Evolutionary conservation across 108 stramenopile genomes (phyloP), one percentile per base, ranked within the genome.

Genomic region (Poteriospumella lacustris): DNA sequence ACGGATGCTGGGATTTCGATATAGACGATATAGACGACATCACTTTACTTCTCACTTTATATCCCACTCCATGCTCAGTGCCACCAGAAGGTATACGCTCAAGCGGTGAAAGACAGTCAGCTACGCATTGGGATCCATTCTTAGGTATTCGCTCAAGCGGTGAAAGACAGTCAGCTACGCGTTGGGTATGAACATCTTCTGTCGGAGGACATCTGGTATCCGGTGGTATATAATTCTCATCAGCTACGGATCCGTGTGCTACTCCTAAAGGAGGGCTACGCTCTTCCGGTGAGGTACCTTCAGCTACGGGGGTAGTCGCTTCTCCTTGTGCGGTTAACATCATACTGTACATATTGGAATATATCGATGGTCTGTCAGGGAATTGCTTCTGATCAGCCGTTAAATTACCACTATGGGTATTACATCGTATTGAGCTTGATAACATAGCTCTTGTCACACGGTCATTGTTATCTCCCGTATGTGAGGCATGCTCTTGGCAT

Each of bases 271-370:
- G 47, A 52, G 47, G 47, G 47, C 47, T 52, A 52, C 47, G n/a
- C 47, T 52, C 47, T 52, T 52, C 47, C 47, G 47, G 47, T 52
- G 47, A 52, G 47, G 47, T 52, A 52, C 47, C 47, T 52, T 52
- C 47, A 52, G 47, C 47, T 52, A 52, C 47, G 47, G 47, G 47
- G 47, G 47, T 52, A 52, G 47, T 52, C 47, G 47, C 47, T 52
- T 52, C 47, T 52, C 47, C 47, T 52, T 52, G 47, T 52, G 47
- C 47, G 47, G 47, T 52, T 52, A 52, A 52, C 47, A 52, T 52
- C 47, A 52, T 52, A 52, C 47, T 52, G 47, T 52, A 52, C 47
- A 52, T 52, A 52, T 52, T 52, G 47, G 47, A 52, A 52, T 52
- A 52, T 52, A 52, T 52, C 47, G 47, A 52, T 52, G 47, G 47